A percentile compares a stretch with the other conserved stretches of the same genome.
Conservation (phyloP, 2,329 filamentous ascomycete species). For the Microsporum canis region DNA sequence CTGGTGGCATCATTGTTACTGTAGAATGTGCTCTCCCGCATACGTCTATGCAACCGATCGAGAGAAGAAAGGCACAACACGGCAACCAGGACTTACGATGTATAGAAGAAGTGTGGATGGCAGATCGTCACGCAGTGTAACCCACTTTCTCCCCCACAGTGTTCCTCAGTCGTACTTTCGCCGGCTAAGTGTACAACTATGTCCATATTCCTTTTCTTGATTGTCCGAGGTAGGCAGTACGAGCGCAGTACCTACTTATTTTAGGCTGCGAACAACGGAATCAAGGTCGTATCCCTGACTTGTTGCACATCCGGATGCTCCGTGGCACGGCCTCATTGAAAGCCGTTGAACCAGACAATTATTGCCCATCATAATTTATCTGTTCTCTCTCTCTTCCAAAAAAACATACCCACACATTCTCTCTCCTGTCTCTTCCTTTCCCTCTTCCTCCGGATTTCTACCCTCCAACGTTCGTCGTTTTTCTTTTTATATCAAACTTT, state of each 20-base stretch:
- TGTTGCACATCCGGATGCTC: neutral
- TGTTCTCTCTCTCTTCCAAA: neutral
- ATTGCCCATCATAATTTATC: neutral
- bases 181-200: slow-evolving; percentile 39
- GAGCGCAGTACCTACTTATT: neutral
- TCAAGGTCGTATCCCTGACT: neutral
- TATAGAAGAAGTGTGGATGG: slow-evolving; percentile 59
- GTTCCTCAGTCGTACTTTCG: slow-evolving; percentile 65
- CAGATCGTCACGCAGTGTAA: slow-evolving; percentile 35
- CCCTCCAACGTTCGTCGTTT: neutral
- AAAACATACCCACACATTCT: neutral
- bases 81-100: slow-evolving; percentile 54
- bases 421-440: neutral
- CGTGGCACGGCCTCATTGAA: neutral
- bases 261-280: neutral
- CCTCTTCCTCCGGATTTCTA: neutral
- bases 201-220: slow-evolving; percentile 6
- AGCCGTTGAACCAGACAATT: neutral
- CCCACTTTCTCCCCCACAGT: slow-evolving; percentile 47
- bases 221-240: neutral
- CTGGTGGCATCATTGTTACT: slow-evolving; percentile 52
- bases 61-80: slow-evolving; percentile 60
- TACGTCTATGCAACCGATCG: slow-evolving; percentile 54
- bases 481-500: neutral
- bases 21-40: slow-evolving; percentile 82